Conservation (phyloP, 345 rosid species). For the Salix exigua region DNA sequence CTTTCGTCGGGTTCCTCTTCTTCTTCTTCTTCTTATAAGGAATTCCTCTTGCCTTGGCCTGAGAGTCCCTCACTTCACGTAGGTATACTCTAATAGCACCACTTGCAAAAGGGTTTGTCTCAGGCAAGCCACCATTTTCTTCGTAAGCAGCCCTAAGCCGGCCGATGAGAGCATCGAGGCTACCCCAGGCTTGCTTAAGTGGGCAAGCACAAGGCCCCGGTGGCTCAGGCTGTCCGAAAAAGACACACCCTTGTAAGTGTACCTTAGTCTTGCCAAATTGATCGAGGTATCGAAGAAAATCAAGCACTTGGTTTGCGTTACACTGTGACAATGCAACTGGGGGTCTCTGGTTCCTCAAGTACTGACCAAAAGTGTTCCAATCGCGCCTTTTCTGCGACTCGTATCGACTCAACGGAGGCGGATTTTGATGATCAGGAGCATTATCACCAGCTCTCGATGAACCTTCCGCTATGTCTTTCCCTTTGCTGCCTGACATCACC, state of each 20-base stretch:
- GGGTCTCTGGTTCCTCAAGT: conserved; percentile 76
- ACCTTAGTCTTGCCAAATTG: conserved; percentile 90
- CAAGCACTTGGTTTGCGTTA: conserved; percentile 62
- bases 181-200: conserved; percentile 85
- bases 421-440: conserved; percentile 13
- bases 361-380: conserved; percentile 93
- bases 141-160: conserved; percentile 81
- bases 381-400: conserved; percentile 83
- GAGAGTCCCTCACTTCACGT: conserved; percentile 79
- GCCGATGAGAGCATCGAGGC: conserved; percentile 89
- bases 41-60: conserved; percentile 79
- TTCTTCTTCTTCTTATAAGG: conserved; percentile 90
- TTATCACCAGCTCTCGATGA: conserved; percentile 19
- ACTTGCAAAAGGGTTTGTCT: conserved; percentile 78
- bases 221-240: conserved; percentile 79
- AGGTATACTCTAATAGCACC: conserved; percentile 64
- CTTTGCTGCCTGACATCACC: conserved; percentile 39
- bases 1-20: conserved; percentile 45
- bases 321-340: conserved; percentile 69
- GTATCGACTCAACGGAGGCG: conserved; percentile 63
- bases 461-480: conserved; percentile 65
- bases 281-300: conserved; percentile 73
- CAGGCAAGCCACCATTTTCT: conserved; percentile 79
- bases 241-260: conserved; percentile 73
- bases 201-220: conserved; percentile 81